A percentile compares a stretch with the other conserved stretches of the same genome.
phyloP scores from a whole-genome alignment of 2,329 filamentous ascomycete species.

The Penicillium brevicompactum region DNA sequence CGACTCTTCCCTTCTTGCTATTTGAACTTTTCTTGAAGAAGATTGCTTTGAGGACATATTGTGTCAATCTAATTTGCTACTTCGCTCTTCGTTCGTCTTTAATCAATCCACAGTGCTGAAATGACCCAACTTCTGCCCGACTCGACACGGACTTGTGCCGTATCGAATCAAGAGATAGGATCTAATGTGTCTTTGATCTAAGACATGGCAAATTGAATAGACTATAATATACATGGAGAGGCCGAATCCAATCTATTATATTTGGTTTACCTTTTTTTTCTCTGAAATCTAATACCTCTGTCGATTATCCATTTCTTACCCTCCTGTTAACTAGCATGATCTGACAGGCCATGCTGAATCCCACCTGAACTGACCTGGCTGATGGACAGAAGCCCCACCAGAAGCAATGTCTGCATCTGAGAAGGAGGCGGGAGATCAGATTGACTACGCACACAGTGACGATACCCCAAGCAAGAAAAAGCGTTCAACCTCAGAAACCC shows the following conservation, averaged over 20 bases:
- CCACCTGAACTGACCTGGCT: background rate
- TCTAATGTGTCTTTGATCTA: background rate
- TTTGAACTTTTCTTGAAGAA: too few relatives aligned
- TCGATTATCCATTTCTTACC: too few relatives aligned
- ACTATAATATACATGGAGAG: too few relatives aligned
- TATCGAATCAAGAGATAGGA: background rate
- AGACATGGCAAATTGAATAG: background rate
- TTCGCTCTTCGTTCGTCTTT: background rate
- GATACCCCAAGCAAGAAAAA: conserved; percentile 28
- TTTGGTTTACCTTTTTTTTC: too few relatives aligned
- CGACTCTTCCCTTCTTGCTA: too few relatives aligned
- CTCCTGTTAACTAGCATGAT: background rate
- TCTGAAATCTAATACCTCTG: too few relatives aligned
- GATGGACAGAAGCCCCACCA: background rate
- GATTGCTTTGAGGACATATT: background rate
- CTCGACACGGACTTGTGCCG: background rate
- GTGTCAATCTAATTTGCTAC: background rate
- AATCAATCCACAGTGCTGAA: background rate
- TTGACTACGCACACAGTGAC: conserved; percentile 14
- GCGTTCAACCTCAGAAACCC: conserved; percentile 31
- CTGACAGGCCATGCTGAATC: background rate
- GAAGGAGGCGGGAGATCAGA: conserved; percentile 8
- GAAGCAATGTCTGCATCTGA: conserved; percentile 5
- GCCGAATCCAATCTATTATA: too few relatives aligned
- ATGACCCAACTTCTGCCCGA: background rate